Conservation (phyloP, 305 asterid species). For the Nicotiana rustica region DNA sequence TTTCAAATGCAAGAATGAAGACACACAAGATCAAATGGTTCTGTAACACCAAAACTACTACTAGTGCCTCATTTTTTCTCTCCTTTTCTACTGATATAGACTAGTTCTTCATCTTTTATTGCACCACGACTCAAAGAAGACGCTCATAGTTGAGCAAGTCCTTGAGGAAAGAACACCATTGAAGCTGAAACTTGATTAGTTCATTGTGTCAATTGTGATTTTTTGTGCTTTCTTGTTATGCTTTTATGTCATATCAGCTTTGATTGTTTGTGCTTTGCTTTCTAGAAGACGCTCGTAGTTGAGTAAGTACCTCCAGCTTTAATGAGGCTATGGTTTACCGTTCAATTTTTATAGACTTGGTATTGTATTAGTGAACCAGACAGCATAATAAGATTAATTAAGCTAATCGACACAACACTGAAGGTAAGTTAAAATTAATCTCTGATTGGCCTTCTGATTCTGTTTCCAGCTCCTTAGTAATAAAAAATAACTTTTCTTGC, state of each 20-base stretch:
- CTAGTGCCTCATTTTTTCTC: too few species aligned
- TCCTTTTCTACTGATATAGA: too few species aligned
- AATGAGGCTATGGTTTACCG: not conserved
- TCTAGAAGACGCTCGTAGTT: too few species aligned
- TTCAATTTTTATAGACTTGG: not conserved
- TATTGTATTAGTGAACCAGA: not conserved
- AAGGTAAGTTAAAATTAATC: not conserved
- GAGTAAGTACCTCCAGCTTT: too few species aligned
- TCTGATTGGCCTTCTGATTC: not conserved
- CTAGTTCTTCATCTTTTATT: too few species aligned
- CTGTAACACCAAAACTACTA: too few species aligned
- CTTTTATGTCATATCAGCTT: conserved; percentile 4
- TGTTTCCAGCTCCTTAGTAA: conserved; percentile 1
- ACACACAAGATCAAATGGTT: too few species aligned
- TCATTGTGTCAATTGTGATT: not conserved
- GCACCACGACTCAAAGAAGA: not conserved
- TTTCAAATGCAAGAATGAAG: too few species aligned
- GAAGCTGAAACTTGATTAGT: not conserved
- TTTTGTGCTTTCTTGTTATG: not conserved
- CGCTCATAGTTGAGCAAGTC: not conserved
- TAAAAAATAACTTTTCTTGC: conserved; percentile 1
- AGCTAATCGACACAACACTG: not conserved
- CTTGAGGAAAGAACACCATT: not conserved
- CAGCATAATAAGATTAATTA: not conserved
- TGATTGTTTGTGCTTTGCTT: not conserved